Evolutionary conservation across 495 filamentous ascomycete species (phyloP).

Genomic region (Penicillium waksmanii): DNA sequence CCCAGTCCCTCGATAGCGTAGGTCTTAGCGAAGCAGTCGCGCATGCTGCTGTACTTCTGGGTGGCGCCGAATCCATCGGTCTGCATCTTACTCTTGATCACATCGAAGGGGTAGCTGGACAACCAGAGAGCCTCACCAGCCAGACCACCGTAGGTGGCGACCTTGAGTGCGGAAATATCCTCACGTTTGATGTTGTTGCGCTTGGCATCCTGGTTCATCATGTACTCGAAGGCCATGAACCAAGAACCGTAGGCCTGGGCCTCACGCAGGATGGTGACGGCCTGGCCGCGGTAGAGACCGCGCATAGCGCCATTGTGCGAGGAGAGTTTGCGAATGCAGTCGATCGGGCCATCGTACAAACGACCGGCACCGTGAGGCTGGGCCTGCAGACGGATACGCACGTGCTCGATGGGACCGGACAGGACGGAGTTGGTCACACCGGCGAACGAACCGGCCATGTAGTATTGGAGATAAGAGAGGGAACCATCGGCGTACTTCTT

Average conservation of each 20-base stretch:
- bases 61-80: conserved; percentile 81
- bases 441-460: conserved; percentile 85
- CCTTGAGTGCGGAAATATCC: conserved; percentile 79
- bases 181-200: conserved; percentile 73
- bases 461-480: conserved; percentile 84
- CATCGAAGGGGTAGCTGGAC: conserved; percentile 91
- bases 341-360: conserved; percentile 82
- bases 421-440: conserved; percentile 88
- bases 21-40: conserved; percentile 86
- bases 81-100: conserved; percentile 99
- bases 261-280: conserved; percentile 85
- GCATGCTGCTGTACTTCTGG: conserved; percentile 77
- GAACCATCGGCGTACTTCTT: conserved; percentile 51
- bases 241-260: conserved; percentile 93
- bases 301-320: conserved; percentile 64
- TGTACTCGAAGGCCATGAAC: conserved; percentile 93
- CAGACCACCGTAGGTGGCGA: conserved; percentile 89
- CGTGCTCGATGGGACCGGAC: conserved; percentile 93
- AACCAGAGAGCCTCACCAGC: conserved; percentile 95
- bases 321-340: conserved; percentile 86
- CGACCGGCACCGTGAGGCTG: conserved; percentile 83
- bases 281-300: conserved; percentile 84
- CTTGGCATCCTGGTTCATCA: conserved; percentile 88
- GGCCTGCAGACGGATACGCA: conserved; percentile 95
- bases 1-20: conserved; percentile 73